Evolutionary conservation across 495 filamentous ascomycete species (phyloP).

Genomic region (Thermochaetoides thermophila): DNA sequence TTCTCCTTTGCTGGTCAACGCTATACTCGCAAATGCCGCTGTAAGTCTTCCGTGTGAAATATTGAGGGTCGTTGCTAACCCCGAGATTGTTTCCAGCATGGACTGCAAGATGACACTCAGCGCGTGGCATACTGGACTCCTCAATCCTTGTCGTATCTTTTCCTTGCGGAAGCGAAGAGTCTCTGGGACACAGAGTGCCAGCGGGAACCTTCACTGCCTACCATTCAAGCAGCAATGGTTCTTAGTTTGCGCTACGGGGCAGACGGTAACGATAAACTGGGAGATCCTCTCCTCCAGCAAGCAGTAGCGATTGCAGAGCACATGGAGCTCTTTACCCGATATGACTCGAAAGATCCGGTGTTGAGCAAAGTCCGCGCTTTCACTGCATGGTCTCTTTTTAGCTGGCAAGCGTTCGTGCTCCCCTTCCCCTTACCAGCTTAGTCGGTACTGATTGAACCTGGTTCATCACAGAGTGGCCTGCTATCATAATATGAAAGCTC

Average conservation of each 20-base stretch:
- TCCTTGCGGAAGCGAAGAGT: constrained; percentile 24
- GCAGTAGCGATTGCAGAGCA: constrained; percentile 19
- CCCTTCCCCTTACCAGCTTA: background rate
- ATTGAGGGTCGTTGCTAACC: constrained; percentile 4
- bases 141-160: constrained; percentile 19
- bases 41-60: constrained; percentile 11
- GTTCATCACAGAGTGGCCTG: background rate
- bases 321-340: constrained; percentile 14
- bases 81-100: constrained; percentile 12
- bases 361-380: constrained; percentile 13
- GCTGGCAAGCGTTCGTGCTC: constrained; percentile 19
- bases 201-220: constrained; percentile 10
- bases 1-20: constrained; percentile 20
- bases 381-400: constrained; percentile 21
- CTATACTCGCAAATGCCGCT: constrained; percentile 16
- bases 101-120: constrained; percentile 7
- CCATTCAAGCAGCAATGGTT: constrained; percentile 21
- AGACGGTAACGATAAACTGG: constrained; percentile 21
- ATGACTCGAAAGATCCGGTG: background rate
- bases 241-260: constrained; percentile 15
- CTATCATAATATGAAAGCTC: background rate
- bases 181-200: constrained; percentile 21
- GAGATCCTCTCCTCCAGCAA: constrained; percentile 15
- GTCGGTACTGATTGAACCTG: background rate
- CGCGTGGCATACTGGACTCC: constrained; percentile 24